Conservation (phyloP, 1,139 yeast genomes). For the Hemisphaericaspora xylofermentans region DNA sequence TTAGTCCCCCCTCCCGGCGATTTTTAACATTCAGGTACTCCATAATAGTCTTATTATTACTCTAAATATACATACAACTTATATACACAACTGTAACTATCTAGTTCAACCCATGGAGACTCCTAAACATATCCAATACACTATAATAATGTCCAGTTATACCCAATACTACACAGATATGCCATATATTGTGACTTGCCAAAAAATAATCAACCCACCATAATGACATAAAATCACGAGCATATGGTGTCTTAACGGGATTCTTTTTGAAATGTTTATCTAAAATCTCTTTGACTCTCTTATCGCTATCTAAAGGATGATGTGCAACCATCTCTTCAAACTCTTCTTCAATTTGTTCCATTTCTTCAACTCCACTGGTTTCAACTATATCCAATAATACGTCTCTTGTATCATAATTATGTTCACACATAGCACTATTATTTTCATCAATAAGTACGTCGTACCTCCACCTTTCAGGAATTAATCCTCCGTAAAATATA, state of each 20-base stretch:
- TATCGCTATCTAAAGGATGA: slow-evolving; percentile 16
- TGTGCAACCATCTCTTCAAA: slow-evolving; percentile 20
- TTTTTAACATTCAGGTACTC: too few species aligned
- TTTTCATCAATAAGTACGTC: slow-evolving; percentile 55
- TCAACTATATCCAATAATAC: slow-evolving; percentile 38
- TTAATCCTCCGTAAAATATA: slow-evolving; percentile 78
- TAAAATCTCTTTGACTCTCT: slow-evolving; percentile 35
- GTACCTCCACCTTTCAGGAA: slow-evolving; percentile 86
- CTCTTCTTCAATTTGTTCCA: slow-evolving; percentile 42
- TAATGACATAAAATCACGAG: slow-evolving; percentile 54
- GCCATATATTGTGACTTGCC: slow-evolving; percentile 92
- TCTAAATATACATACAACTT: too few species aligned
- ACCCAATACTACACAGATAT: slow-evolving; percentile 83
- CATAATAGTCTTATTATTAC: too few species aligned
- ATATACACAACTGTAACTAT: too few species aligned
- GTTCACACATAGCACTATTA: slow-evolving; percentile 22
- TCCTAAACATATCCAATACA: slow-evolving; percentile 61
- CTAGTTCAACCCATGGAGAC: slow-evolving; percentile 3
- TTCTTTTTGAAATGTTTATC: slow-evolving; percentile 53
- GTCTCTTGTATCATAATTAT: slow-evolving; percentile 32
- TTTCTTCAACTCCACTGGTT: slow-evolving; percentile 45
- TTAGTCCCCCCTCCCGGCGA: too few species aligned
- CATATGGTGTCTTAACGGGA: slow-evolving; percentile 47
- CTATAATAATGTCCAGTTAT: slow-evolving; percentile 83
- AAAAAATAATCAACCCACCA: slow-evolving; percentile 85